Conservation (phyloP, 2,329 filamentous ascomycete species). For the Apiospora marii region DNA sequence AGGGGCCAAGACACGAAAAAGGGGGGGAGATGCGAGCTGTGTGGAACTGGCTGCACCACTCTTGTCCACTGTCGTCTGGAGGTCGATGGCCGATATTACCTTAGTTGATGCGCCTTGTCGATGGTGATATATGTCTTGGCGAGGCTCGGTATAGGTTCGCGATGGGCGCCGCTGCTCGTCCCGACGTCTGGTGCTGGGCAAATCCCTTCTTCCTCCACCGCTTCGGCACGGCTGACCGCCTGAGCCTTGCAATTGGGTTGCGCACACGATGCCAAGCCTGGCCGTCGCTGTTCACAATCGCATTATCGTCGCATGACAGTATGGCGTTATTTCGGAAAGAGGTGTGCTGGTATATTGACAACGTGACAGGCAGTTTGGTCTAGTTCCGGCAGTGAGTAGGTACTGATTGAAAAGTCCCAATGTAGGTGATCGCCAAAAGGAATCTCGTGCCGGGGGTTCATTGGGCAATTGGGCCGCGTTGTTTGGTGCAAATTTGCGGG, state of each 20-base stretch:
- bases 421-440: background rate
- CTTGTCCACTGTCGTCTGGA: background rate
- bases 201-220: background rate
- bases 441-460: background rate
- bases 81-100: background rate
- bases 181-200: background rate
- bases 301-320: slow-evolving; percentile 3
- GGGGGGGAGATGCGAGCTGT: background rate
- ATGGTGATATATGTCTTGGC: background rate
- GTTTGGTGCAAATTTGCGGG: background rate
- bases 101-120: no score
- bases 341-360: background rate
- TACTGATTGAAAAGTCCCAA: background rate
- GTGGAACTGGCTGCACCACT: background rate
- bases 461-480: background rate
- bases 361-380: background rate
- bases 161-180: background rate
- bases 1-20: background rate
- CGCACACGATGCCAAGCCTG: slow-evolving; percentile 12
- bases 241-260: background rate
- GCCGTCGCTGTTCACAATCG: background rate
- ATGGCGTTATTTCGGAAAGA: background rate
- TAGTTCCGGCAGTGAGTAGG: background rate
- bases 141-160: background rate
- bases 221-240: background rate